Evolutionary conservation across 2,329 filamentous ascomycete genomes (phyloP).

Genomic region (Cordyceps tenuipes): DNA sequence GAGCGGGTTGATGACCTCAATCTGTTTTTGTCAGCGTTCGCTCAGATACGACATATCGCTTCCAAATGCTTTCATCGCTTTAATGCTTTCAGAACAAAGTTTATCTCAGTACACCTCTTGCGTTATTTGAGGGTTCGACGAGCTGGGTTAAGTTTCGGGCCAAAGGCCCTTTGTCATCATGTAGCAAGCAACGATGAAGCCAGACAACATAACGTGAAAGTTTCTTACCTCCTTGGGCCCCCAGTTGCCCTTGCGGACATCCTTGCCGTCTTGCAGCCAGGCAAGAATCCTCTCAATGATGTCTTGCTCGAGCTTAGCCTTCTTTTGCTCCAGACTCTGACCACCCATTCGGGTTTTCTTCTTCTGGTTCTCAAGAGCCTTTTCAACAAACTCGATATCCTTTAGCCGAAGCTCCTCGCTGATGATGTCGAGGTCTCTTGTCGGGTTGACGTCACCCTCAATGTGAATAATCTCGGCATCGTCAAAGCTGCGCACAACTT

Average conservation of each 20-base stretch:
- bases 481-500: constrained; percentile 94
- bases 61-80: constrained; percentile 13
- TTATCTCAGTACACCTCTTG: constrained; percentile 82
- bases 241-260: constrained; percentile 89
- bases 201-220: constrained; percentile 15
- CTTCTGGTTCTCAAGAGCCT: constrained; percentile 81
- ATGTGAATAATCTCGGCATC: constrained; percentile 99
- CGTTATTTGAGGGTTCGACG: constrained; percentile 84
- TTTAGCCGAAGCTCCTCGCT: constrained; percentile 93
- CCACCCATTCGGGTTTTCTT: constrained; percentile 95
- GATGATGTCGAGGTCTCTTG: constrained; percentile 92
- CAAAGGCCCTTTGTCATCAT: constrained; percentile 98
- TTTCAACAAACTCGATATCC: constrained; percentile 97
- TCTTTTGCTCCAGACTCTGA: constrained; percentile 96
- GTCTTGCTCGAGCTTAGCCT: constrained; percentile 87
- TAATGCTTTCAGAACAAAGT: constrained; percentile 55
- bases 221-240: constrained; percentile 81
- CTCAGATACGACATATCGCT: not conserved
- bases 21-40: constrained; percentile 41
- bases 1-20: constrained; percentile 95
- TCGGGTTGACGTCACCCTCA: constrained; percentile 94
- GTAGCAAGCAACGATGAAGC: constrained; percentile 20
- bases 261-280: constrained; percentile 79
- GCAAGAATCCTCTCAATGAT: constrained; percentile 84
- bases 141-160: constrained; percentile 99